Base-by-base conservation (phyloP, 2,329 filamentous ascomycete species). In the Metarhizium anisopliae region DNA sequence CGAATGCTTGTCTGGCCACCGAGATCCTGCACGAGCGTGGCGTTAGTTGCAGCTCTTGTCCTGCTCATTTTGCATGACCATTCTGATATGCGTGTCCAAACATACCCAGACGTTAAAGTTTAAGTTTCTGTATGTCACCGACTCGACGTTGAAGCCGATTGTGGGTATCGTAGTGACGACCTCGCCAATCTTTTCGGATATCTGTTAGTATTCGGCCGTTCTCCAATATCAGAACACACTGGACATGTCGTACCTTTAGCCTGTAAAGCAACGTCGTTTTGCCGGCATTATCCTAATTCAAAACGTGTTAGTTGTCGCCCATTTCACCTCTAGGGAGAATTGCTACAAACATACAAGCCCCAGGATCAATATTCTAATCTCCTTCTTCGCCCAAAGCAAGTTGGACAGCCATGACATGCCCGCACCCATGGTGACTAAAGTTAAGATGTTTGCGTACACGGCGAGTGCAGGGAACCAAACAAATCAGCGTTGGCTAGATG, bases 111-210 rank as follows among this genome's bases (percentile, higher is more conserved):
- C 94, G 69, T 97, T 97, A 72, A 99, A 95, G 73, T 96, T 96
- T 59, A 99, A 82, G 71, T 96, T 97, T 73, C 93, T 93, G 80
- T 99, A 99, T 65, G 91, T 94, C 61, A 99, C 94, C 25, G 91
- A 96, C 75, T 99, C 94, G 66, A 99, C 94, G 72, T 99, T 99
- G 80, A 99, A 99, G 59, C 94, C 94, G 72, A 99, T 97, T 55
- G 94, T 99, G 20, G 94, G 94, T 80, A 97, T 97, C 66, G 94
- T 99, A 59, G 94, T 97, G 63, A 99, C 94, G 49, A 99, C 94
- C 72, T 99, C 94, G 69, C 94, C 94, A 68, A 99, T 95, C 90
- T 96, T 58, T 59, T 14, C 8, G 47, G 8, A n/a, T 8, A 10
- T n/a, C 47, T 30, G 40, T 25, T 50, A 58, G 49, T 8, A 14